Percentiles rank a stretch among this genome's conserved stretches.
Evolutionary conservation across 2,329 filamentous ascomycete genomes (phyloP).

Genomic region (Amauroascus niger): DNA sequence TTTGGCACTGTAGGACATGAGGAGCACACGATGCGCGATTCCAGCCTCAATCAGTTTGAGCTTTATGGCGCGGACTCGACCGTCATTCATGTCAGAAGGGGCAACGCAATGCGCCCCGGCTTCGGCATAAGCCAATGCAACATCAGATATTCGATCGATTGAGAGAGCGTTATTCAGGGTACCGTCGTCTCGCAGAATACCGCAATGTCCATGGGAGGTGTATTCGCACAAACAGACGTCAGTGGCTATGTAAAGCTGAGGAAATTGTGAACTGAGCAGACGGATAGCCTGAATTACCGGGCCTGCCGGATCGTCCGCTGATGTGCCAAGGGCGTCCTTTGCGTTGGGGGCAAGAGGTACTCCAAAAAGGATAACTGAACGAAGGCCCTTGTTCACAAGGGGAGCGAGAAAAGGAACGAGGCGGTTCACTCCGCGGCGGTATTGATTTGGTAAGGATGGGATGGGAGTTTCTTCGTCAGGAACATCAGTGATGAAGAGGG

Average conservation of each 20-base stretch:
- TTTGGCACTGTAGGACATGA: conserved; percentile 98
- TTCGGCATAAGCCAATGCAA: conserved; percentile 94
- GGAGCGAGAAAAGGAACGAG: conserved; percentile 75
- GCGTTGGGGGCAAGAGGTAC: conserved; percentile 70
- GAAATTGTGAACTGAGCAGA: conserved; percentile 73
- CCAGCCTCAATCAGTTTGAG: conserved; percentile 93
- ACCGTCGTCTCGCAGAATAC: conserved; percentile 86
- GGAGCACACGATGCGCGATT: conserved; percentile 76
- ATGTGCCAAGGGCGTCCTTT: conserved; percentile 85
- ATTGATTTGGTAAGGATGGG: conserved; percentile 80
- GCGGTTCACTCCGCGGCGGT: conserved; percentile 78
- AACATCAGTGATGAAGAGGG: conserved; percentile 89
- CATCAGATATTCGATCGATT: conserved; percentile 88
- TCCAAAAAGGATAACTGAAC: conserved; percentile 90
- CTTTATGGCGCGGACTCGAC: conserved; percentile 93
- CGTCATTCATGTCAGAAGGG: conserved; percentile 98
- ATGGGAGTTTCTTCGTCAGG: conserved; percentile 87
- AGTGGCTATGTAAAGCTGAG: conserved; percentile 77
- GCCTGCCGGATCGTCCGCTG: conserved; percentile 84
- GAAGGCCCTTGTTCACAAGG: conserved; percentile 78
- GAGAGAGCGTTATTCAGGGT: conserved; percentile 87
- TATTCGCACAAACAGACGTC: conserved; percentile 99
- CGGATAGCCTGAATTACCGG: conserved; percentile 84
- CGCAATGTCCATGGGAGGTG: conserved; percentile 94
- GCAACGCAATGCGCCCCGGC: conserved; percentile 95